Evolutionary conservation across 1,284 basidiomycete species (phyloP).

Genomic region (Ustilago trichophora): DNA sequence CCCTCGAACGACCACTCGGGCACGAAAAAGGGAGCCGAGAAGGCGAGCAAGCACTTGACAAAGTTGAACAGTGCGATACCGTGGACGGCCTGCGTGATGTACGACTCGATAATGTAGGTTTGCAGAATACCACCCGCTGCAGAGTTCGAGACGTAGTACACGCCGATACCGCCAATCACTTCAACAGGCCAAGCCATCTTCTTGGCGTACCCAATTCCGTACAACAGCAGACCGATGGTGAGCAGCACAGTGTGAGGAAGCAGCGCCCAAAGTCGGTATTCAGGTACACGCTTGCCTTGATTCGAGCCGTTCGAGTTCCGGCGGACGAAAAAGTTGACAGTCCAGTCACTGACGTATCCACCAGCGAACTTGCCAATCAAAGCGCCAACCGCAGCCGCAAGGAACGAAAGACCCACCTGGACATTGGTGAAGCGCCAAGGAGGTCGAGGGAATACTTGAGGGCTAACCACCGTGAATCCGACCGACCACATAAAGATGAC

Average conservation of each 20-base stretch:
- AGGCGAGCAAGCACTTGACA: conserved; percentile 67
- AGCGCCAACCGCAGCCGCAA: conserved; percentile 65
- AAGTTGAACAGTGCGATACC: conserved; percentile 67
- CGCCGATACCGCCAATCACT: conserved; percentile 65
- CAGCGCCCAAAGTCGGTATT: conserved; percentile 66
- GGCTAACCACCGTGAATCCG: conserved; percentile 64
- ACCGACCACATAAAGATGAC: conserved; percentile 65
- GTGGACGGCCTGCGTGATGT: conserved; percentile 60
- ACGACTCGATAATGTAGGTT: conserved; percentile 66
- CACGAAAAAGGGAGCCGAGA: conserved; percentile 66
- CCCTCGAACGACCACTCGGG: conserved; percentile 60
- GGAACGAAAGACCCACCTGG: conserved; percentile 61
- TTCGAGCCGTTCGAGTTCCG: conserved; percentile 37
- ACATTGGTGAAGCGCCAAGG: conserved; percentile 64
- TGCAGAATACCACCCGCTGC: conserved; percentile 33
- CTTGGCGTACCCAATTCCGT: conserved; percentile 59
- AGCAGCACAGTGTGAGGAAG: conserved; percentile 59
- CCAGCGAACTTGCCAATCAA: conserved; percentile 66
- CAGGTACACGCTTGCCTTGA: conserved; percentile 60
- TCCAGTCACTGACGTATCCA: conserved; percentile 62
- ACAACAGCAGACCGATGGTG: conserved; percentile 60
- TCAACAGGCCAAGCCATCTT: conserved; percentile 64
- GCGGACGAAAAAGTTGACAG: conserved; percentile 56
- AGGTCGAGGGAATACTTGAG: conserved; percentile 61
- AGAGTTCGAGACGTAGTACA: conserved; percentile 57